Base-by-base conservation (phyloP, 768 basidiomycete genomes). In the Leccinum sublutescens region DNA sequence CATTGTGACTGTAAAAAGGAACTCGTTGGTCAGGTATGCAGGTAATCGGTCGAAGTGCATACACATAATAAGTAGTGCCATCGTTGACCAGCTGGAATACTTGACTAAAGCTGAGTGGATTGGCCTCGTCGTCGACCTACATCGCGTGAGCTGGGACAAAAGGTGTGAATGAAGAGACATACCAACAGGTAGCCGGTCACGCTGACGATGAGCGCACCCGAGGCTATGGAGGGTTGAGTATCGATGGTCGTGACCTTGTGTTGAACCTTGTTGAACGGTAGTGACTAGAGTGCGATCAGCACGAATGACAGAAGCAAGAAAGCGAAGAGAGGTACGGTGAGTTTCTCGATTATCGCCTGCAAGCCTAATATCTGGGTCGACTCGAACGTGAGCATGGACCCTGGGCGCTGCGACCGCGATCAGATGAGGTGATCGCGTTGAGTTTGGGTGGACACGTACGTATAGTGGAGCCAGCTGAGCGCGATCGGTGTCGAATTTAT, bases 101-200 rank as follows among this genome's bases (percentile, higher is more conserved):
- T 76, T 99, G 97, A 64, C 87, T 91, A 80, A 92, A 99, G 67
- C 85, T 86, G 57, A 99, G 78, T n/a, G 92, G 85, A 64, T 91
- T 90, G 58, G 75, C 47, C 62, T 79, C 80, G 61, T 90, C 92
- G 66, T 98, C 95, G 64, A 98, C 85, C 92, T 93, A 64, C 34
- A 55, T 52, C 49, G 50, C 31, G 48, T 64, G 5, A 59, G 60
- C 50, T 50, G 59, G 19, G 50, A 2, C 40, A 53, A 34, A 29
- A 47, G 31, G 54, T 27, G 19, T 36, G 36, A 40, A 47, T 40
- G 5, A 23, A 33, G 2, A 4, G 43, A 76, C 85, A 62, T 64
- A 92, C 95, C 50, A 88, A 36, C 38, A 98, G 78, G 49, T 85
- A 73, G 3, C 96, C 96, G n/a, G 95, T 97, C 19, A 98, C 93